Evolutionary conservation across 495 filamentous ascomycete species (phyloP), one percentile per base, ranked within the genome.

Genomic region (Extremus antarcticus): DNA sequence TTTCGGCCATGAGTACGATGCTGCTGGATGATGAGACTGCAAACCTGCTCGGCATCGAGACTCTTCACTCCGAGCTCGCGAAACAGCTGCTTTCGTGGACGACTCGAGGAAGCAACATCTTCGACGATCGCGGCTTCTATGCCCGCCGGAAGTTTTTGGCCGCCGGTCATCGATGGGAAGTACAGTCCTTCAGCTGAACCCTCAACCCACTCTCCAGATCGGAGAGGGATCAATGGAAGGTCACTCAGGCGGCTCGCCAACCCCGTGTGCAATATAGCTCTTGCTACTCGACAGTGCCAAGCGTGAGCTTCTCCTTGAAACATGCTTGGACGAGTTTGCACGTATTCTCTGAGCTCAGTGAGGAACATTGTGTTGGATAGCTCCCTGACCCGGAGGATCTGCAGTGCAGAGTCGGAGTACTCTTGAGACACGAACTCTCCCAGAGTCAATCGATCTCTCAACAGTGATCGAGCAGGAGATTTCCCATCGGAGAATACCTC

Each of bases 251-350:
- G n/a, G n/a, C n/a, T 47, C 16, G n/a, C 19, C 2, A 23, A 3
- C 25, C 10, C 15, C 4, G 19, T 21, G 3, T 10, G 9, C 9
- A 21, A 10, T 17, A 50, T 19, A 8, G 53, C 53, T 3, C 3
- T 9, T 20, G 53, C 53, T 32, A 56, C 19, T 17, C 46, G 22
- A 2, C 43, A 35, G 46, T 56, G 53, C 45, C 53, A 50, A 3
- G 24, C 39, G 17, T 13, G 10, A n/a, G 53, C 16, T 24, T 38
- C 2, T 2, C 21, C 16, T 9, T 23, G 43, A 23, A 50, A 39
- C 20, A 15, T 21, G 8, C 8, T 20, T 11, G 9, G 11, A 8
- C 20, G 10, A 20, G 10, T 13, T 9, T 13, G 10, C 9, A 46
- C 43, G 8, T 11, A 46, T 9, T 19, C 9, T 9, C 20, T 46